Evolutionary conservation across 306 rosid genomes (phyloP), one percentile per base, ranked within the genome.

Genomic region (Cucurbita pepo): DNA sequence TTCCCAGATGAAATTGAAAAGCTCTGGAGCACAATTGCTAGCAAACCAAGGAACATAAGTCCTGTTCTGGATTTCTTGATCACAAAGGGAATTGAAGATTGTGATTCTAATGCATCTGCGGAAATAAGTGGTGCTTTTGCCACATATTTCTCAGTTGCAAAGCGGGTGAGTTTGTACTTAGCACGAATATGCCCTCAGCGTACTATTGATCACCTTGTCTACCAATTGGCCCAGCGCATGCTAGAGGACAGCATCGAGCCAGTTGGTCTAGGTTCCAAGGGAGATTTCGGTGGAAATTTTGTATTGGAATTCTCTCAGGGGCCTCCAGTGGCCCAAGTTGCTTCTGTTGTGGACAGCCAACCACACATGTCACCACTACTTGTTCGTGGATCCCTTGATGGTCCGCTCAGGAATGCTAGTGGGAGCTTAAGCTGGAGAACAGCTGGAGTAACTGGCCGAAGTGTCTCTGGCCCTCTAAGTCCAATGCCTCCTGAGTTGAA

Each of bases 121-220:
- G 99, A 95, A 86, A 95, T 95, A 80, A 95, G 99, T 77, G 99
- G 99, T 67, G 97, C 95, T 53, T 91, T 95, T 83, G 99, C 99
- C 45, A 91, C 99, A 78, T 95, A 95, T 85, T 95, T 95, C 79
- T 89, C 97, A 4, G 99, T 95, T 75, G 99, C 99, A 44, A 95
- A 95, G 83, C 81, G 99, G 76, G 97, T 95, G 54, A 89, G 99
- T 79, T 84, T 95, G 69, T 95, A 95, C 84, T 84, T 95, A 76
- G 99, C 97, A 25, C 86, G 99, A 75, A 92, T 95, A 81, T 95
- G 99, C 79, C 96, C 99, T 86, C 99, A 91, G 83, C 88, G 93
- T 21, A 95, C 96, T 53, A 95, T 95, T 81, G 99, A 95, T 85
- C 97, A 95, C 87, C 83, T 95, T 75, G 99, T 95, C 77, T 95